A percentile compares a stretch with the other conserved stretches of the same genome.
These are phyloP conservation scores for Nymphaea colorata DNA, from an alignment of 164 flowering plant species.

Conservation along the genomic window DNA sequence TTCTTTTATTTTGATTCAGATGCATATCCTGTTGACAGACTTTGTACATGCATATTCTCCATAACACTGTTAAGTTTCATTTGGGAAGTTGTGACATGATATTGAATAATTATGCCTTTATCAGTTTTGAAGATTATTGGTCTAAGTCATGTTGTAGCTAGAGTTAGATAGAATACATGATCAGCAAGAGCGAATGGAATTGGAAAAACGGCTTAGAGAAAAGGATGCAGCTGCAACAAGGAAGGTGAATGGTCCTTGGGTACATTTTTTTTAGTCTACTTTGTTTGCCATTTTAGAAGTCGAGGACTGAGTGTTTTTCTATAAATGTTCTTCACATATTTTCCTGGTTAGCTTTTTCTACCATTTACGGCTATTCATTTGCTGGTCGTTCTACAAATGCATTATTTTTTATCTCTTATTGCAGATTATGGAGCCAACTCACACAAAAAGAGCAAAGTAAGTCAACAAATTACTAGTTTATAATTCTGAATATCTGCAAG, in stretches of 20 bases:
- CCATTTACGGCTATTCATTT: too few species aligned
- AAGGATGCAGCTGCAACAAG: conserved; percentile 79
- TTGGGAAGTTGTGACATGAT: too few species aligned
- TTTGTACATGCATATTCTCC: too few species aligned
- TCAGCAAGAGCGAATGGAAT: conserved; percentile 75
- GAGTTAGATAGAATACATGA: conserved; percentile 79
- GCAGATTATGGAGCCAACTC: conserved; percentile 59
- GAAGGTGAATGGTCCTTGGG: conserved; percentile 35
- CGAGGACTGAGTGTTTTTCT: neutral
- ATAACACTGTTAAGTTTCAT: too few species aligned
- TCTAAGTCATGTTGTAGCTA: conserved; percentile 33
- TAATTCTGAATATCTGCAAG: too few species aligned
- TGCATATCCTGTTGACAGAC: too few species aligned
- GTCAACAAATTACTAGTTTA: too few species aligned
- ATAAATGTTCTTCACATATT: conserved; percentile 1
- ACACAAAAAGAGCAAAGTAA: conserved; percentile 73
- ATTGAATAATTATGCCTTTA: neutral
- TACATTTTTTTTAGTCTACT: too few species aligned
- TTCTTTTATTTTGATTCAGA: too few species aligned
- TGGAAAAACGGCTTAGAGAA: conserved; percentile 66
- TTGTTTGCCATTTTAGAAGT: too few species aligned
- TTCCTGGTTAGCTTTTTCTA: too few species aligned
- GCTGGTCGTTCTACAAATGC: too few species aligned
- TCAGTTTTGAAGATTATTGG: conserved; percentile 3
- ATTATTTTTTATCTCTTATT: conserved; percentile 3